phyloP scores from a whole-genome alignment of 1,284 basidiomycete species.

The Pyrrhoderma noxium region DNA sequence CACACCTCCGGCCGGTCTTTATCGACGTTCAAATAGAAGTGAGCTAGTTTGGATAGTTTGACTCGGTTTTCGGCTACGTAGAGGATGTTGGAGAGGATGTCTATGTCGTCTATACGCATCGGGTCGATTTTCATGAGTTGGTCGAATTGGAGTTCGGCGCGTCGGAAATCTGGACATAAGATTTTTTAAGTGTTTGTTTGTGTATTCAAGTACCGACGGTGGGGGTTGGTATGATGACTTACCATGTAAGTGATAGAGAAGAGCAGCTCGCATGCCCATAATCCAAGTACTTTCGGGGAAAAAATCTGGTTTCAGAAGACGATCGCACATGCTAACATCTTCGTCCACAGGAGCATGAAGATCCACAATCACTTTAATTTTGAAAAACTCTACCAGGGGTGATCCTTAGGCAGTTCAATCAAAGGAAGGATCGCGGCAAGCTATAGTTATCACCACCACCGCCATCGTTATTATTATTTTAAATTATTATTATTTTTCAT shows the following conservation, averaged over 20 bases:
- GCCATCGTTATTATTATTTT: too few relatives aligned
- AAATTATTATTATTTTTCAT: too few relatives aligned
- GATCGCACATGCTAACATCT: slow-evolving; percentile 71
- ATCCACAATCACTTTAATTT: slow-evolving; percentile 84
- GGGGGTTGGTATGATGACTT: slow-evolving; percentile 22
- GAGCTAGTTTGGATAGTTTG: slow-evolving; percentile 87
- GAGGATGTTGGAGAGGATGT: slow-evolving; percentile 94
- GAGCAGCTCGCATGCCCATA: slow-evolving; percentile 78
- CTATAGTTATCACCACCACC: slow-evolving; percentile 32
- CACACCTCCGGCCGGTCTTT: slow-evolving; percentile 92
- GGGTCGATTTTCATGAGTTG: slow-evolving; percentile 77
- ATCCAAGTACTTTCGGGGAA: slow-evolving; percentile 86
- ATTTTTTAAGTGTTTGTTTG: not conserved
- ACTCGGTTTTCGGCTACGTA: slow-evolving; percentile 89
- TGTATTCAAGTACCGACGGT: not conserved
- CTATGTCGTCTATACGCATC: slow-evolving; percentile 89
- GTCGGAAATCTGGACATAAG: slow-evolving; percentile 63
- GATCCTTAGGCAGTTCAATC: slow-evolving; percentile 55
- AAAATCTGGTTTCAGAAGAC: slow-evolving; percentile 58
- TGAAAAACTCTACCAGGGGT: slow-evolving; percentile 82
- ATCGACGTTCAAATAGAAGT: slow-evolving; percentile 82
- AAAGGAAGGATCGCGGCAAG: slow-evolving; percentile 57
- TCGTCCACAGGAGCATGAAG: slow-evolving; percentile 84
- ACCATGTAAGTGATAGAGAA: slow-evolving; percentile 89
- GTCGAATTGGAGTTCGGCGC: slow-evolving; percentile 80